phyloP scores from a whole-genome alignment of 768 basidiomycete genomes.

The Dentipellis fragilis region DNA sequence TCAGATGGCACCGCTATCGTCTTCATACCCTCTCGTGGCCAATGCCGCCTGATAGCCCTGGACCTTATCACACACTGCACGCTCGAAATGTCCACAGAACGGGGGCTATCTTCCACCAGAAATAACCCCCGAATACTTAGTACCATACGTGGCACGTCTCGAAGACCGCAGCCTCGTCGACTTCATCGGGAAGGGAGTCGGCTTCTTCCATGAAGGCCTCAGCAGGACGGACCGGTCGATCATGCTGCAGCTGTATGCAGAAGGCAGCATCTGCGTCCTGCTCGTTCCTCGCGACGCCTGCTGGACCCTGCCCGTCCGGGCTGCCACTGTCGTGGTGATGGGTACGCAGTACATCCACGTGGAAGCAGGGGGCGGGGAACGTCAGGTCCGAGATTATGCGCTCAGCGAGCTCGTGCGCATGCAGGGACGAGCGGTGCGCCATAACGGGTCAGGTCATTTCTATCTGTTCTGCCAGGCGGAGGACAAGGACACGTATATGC shows the following conservation, averaged over 20 bases:
- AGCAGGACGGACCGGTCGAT: slow-evolving; percentile 55
- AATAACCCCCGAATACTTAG: slow-evolving; percentile 42
- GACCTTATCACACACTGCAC: slow-evolving; percentile 87
- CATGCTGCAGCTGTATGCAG: slow-evolving; percentile 72
- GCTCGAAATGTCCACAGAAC: slow-evolving; percentile 55
- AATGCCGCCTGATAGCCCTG: slow-evolving; percentile 62
- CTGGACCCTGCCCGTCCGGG: slow-evolving; percentile 84
- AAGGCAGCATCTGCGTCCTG: slow-evolving; percentile 72
- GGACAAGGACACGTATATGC: slow-evolving; percentile 67
- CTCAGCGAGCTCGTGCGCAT: slow-evolving; percentile 80
- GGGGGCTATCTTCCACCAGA: slow-evolving; percentile 55
- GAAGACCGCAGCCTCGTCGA: slow-evolving; percentile 57
- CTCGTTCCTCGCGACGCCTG: slow-evolving; percentile 76
- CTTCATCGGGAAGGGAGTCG: slow-evolving; percentile 76
- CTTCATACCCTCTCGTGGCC: slow-evolving; percentile 79
- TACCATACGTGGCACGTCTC: slow-evolving; percentile 47
- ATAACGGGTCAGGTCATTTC: slow-evolving; percentile 50
- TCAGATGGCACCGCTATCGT: slow-evolving; percentile 51
- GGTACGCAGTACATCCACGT: slow-evolving; percentile 76
- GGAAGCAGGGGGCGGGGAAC: slow-evolving; percentile 37
- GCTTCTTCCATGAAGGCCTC: slow-evolving; percentile 74
- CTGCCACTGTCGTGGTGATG: slow-evolving; percentile 78
- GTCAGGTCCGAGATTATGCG: slow-evolving; percentile 71
- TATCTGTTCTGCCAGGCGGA: slow-evolving; percentile 87
- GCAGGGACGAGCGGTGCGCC: slow-evolving; percentile 77